Evolutionary conservation across 805 yeast species (phyloP).

Genomic region (Lachancea fermentati): DNA sequence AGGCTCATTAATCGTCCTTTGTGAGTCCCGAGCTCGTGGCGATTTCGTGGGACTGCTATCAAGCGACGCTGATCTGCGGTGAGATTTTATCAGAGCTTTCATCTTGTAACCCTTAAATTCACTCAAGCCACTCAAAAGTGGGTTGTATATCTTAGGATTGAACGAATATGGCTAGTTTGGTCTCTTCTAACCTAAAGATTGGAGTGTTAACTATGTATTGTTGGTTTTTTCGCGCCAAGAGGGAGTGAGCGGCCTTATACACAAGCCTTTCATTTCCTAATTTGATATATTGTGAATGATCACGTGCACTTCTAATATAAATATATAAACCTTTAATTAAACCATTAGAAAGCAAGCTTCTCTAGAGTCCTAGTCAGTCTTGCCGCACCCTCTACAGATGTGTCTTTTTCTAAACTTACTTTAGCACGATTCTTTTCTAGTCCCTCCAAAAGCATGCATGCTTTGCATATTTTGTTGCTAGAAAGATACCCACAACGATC

Average conservation of each 20-base stretch:
- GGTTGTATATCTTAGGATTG: no score
- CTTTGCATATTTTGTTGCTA: slow-evolving; percentile 84
- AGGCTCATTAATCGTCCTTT: slow-evolving; percentile 14
- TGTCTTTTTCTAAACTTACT: slow-evolving; percentile 47
- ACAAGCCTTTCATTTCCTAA: not conserved
- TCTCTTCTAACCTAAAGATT: no score
- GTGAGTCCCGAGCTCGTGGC: slow-evolving; percentile 2
- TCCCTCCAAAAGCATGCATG: slow-evolving; percentile 83
- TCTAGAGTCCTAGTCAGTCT: slow-evolving; percentile 56
- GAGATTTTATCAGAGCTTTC: slow-evolving; percentile 39
- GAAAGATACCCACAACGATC: slow-evolving; percentile 89
- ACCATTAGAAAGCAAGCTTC: slow-evolving; percentile 48
- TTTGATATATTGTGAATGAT: not conserved
- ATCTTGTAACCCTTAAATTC: slow-evolving; percentile 11
- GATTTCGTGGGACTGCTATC: slow-evolving; percentile 19
- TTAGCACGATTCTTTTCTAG: slow-evolving; percentile 72
- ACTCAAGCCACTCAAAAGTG: no score
- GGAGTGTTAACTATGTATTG: no score
- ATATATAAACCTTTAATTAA: no score
- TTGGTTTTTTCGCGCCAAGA: no score
- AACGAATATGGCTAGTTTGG: no score
- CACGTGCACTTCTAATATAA: no score
- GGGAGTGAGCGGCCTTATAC: no score
- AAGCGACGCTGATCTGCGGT: slow-evolving; percentile 32
- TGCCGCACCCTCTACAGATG: slow-evolving; percentile 58